A percentile compares a stretch with the other conserved stretches of the same genome.
Evolutionary conservation across 2,329 filamentous ascomycete species (phyloP).

Genomic region (Aspergillus arachidicola): DNA sequence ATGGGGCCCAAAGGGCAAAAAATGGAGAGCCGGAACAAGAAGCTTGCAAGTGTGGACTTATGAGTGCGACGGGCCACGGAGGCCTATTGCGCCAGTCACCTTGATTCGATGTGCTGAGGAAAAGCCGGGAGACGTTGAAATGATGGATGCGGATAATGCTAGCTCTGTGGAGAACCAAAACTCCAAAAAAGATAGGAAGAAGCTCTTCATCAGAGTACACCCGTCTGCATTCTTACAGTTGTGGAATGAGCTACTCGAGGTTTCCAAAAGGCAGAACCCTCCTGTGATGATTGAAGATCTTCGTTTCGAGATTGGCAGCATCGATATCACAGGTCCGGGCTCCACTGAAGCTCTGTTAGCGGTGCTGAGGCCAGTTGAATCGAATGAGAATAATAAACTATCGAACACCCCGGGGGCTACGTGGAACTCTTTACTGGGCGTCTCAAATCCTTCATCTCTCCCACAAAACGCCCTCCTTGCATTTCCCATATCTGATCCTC

Average conservation of each 20-base stretch:
- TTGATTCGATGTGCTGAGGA: constrained; percentile 70
- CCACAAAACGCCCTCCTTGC: constrained; percentile 70
- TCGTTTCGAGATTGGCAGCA: constrained; percentile 72
- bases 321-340: constrained; percentile 70
- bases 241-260: constrained; percentile 62
- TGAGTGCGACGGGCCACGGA: constrained; percentile 55
- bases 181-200: constrained; percentile 47
- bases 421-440: constrained; percentile 47
- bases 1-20: constrained; percentile 66
- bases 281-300: constrained; percentile 65
- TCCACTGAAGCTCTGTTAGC: constrained; percentile 77
- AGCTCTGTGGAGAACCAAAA: constrained; percentile 21
- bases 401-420: constrained; percentile 38
- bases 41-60: constrained; percentile 60
- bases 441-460: constrained; percentile 70
- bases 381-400: constrained; percentile 20
- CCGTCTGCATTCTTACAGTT: constrained; percentile 72
- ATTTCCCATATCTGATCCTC: constrained; percentile 77
- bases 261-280: constrained; percentile 65
- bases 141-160: constrained; percentile 32
- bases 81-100: constrained; percentile 71
- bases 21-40: constrained; percentile 69
- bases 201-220: constrained; percentile 74
- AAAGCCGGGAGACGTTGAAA: constrained; percentile 37
- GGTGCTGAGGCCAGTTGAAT: constrained; percentile 58